These are phyloP conservation scores for Chamaenerion angustifolium DNA, from an alignment of 345 rosid genomes.

Conservation along the genomic window DNA sequence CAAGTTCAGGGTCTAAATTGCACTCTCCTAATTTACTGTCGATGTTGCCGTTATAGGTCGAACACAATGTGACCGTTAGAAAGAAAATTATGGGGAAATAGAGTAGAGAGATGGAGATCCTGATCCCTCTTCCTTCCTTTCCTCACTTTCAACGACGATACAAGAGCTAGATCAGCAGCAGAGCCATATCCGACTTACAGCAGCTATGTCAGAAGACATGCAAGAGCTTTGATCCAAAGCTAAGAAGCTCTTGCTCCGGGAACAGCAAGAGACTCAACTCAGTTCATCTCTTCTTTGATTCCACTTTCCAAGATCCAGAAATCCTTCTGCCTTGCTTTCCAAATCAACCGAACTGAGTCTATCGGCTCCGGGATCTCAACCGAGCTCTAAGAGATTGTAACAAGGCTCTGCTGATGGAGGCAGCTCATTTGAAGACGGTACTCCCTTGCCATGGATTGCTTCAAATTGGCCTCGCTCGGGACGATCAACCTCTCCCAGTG, in stretches of 20 bases:
- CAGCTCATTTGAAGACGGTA: conserved; percentile 71
- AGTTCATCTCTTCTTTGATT: conserved; percentile 27
- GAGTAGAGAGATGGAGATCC: too few relatives aligned
- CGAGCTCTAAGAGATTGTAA: conserved; percentile 55
- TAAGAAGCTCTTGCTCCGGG: conserved; percentile 57
- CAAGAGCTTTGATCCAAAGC: conserved; percentile 66
- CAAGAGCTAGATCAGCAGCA: background rate
- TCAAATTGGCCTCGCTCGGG: conserved; percentile 45
- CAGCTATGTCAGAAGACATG: conserved; percentile 23
- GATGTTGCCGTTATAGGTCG: conserved; percentile 15
- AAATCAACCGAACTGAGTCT: conserved; percentile 67
- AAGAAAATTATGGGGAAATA: too few relatives aligned
- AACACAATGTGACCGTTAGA: conserved; percentile 46
- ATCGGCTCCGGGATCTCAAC: conserved; percentile 26
- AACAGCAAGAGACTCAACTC: conserved; percentile 59
- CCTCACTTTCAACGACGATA: conserved; percentile 16
- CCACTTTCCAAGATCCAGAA: conserved; percentile 24
- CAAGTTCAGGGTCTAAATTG: too few relatives aligned
- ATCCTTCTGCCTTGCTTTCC: conserved; percentile 55
- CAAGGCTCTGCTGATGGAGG: conserved; percentile 41
- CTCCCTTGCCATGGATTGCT: conserved; percentile 55
- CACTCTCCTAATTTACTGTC: too few relatives aligned
- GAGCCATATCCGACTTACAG: too few relatives aligned
- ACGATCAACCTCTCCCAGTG: conserved; percentile 72
- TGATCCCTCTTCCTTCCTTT: too few relatives aligned